phyloP scores from a whole-genome alignment of 768 basidiomycete genomes.

The Antrodiella citrinella region DNA sequence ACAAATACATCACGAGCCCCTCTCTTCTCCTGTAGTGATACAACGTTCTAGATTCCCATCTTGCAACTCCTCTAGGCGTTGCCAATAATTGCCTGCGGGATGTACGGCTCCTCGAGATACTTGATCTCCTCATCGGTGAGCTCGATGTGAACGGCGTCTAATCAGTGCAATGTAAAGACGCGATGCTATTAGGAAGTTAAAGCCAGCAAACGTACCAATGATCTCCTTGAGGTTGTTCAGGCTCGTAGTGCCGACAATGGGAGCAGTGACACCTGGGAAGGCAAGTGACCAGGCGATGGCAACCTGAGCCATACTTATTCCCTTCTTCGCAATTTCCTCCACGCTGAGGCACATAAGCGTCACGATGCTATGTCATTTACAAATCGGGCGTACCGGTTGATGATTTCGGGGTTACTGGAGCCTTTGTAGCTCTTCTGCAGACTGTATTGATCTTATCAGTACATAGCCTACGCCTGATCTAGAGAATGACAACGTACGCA shows the following conservation, averaged over 20 bases:
- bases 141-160: conserved; percentile 36
- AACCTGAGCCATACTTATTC: conserved; percentile 21
- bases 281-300: conserved; percentile 27
- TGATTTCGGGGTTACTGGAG: conserved; percentile 7
- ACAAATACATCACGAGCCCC: too few species aligned
- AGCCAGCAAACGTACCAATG: conserved; percentile 15
- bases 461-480: too few species aligned
- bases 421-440: too few species aligned
- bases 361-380: neutral
- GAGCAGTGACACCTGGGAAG: conserved; percentile 23
- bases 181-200: neutral
- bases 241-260: conserved; percentile 29
- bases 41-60: too few species aligned
- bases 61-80: too few species aligned
- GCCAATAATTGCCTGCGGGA: conserved; percentile 20
- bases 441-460: too few species aligned
- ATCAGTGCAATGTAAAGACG: too few species aligned
- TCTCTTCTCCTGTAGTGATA: too few species aligned
- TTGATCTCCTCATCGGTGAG: conserved; percentile 48
- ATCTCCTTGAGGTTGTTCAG: conserved; percentile 29
- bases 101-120: conserved; percentile 44
- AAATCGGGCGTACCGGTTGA: conserved; percentile 1
- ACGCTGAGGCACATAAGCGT: conserved; percentile 12
- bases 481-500: conserved; percentile 8
- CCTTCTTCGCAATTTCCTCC: conserved; percentile 28